Base-by-base conservation (phyloP, 1,139 yeast species). In the Nakaseomyces sp. region DNA sequence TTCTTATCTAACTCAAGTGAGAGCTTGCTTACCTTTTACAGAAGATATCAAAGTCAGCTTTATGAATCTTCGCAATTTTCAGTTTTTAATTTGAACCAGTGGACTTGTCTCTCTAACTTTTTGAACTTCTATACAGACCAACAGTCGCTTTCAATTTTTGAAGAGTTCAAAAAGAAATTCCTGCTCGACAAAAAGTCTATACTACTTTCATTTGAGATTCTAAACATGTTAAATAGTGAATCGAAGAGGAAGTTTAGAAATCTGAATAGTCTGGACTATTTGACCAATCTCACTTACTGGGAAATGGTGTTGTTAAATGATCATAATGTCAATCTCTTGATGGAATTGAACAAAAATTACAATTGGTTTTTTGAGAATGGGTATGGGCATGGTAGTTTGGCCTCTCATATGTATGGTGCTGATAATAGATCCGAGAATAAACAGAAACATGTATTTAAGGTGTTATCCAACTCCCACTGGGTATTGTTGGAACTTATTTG, bases 81-180 rank as follows among this genome's bases (percentile, higher is more conserved):
- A 12, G 38, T 35, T 5, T 35, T 35, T 22, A 35, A 35, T 22
- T 22, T 35, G 18, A 35, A 35, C 18, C 38, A 35, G 18, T 35
- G 38, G 38, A 35, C 38, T 2, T 35, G 38, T 20, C 18, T 35
- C 5, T 35, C 38, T 8, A 22, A 35, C 13, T 35, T 35, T 22
- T 22, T 35, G 18, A 35, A 35, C 5, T 20, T 22, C 13, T 35
- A 20, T 13, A 35, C 26, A 8, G 28, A 35, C 8, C 38, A 35
- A 13, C 26, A 35, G n/a, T 20, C 38, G 5, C 28, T 35, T 4
- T 6, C 28, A n/a, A 35, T 35, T n/a, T 35, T 20, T 15, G 28
- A 35, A 35, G 12, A 35, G n/a, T 35, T 35, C 28, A 35, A 35
- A n/a, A 13, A 16, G 28, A 35, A 35, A 4, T 35, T 35, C 18